Conservation (phyloP, 169 alveolate genomes). For the Ichthyophthirius multifiliis region DNA sequence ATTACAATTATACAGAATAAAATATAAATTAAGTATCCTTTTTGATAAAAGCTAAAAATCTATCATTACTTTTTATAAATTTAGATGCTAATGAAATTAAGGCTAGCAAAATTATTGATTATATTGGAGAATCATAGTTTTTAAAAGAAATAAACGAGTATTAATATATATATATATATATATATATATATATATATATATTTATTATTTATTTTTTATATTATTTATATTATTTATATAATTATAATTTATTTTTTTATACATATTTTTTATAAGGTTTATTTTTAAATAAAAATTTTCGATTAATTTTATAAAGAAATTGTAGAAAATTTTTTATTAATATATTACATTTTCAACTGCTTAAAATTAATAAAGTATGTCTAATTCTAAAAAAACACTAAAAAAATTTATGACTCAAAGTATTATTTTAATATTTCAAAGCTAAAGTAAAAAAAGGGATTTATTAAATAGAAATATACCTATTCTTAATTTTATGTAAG, state of each 20-base stretch:
- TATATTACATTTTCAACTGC: background rate
- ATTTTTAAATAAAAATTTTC: background rate
- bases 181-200: too few species aligned
- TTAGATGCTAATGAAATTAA: background rate
- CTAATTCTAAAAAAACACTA: background rate
- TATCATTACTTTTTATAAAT: background rate
- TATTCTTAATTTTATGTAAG: background rate
- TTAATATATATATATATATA: too few species aligned
- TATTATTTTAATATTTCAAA: background rate
- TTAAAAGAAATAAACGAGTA: background rate
- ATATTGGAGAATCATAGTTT: background rate
- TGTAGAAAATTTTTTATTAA: background rate
- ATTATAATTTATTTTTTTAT: too few species aligned
- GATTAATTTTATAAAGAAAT: background rate
- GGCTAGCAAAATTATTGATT: background rate
- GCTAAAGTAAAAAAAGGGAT: background rate
- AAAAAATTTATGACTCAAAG: background rate
- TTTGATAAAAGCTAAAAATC: background rate
- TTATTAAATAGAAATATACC: background rate
- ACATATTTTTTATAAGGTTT: background rate
- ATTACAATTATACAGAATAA: background rate
- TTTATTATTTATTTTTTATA: too few species aligned
- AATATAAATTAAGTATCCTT: background rate
- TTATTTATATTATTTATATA: too few species aligned
- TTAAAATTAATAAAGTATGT: background rate